Percentiles rank a stretch among this genome's conserved stretches.
These are phyloP conservation scores for Dentipellis sp. DNA, from an alignment of 768 basidiomycete species.

Conservation along the genomic window DNA sequence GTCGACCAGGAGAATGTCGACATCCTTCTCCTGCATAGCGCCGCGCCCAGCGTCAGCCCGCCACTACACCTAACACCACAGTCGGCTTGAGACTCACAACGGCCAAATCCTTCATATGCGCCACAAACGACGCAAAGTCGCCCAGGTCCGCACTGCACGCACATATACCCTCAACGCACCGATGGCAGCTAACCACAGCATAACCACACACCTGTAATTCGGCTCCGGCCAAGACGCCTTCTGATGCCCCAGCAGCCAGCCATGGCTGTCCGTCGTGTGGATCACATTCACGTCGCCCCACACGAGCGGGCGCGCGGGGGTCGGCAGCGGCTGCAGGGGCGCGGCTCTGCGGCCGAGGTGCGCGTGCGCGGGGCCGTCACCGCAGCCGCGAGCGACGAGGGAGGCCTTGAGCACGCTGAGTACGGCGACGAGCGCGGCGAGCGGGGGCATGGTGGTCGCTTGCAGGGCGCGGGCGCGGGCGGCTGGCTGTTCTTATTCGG, in stretches of 20 bases:
- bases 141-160: conserved; percentile 49
- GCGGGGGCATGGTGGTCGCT: too few species aligned
- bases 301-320: conserved; percentile 55
- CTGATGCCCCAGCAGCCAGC: conserved; percentile 81
- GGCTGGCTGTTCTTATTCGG: too few species aligned
- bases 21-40: conserved; percentile 47
- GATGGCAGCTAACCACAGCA: neutral
- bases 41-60: conserved; percentile 33
- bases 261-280: conserved; percentile 79
- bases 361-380: too few species aligned
- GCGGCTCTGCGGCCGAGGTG: too few species aligned
- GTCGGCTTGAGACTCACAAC: conserved; percentile 23
- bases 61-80: neutral
- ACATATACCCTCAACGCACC: neutral
- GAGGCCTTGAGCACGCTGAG: too few species aligned
- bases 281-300: conserved; percentile 91
- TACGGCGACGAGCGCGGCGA: too few species aligned
- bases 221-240: conserved; percentile 66
- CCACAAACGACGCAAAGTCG: conserved; percentile 82
- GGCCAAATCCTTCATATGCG: conserved; percentile 74
- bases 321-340: too few species aligned
- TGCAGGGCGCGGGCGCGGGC: too few species aligned
- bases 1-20: conserved; percentile 78
- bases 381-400: too few species aligned
- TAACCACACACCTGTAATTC: conserved; percentile 50